These are phyloP conservation scores for Agaricus sinodeliciosus DNA, from an alignment of 768 basidiomycete species.

Conservation along the genomic window DNA sequence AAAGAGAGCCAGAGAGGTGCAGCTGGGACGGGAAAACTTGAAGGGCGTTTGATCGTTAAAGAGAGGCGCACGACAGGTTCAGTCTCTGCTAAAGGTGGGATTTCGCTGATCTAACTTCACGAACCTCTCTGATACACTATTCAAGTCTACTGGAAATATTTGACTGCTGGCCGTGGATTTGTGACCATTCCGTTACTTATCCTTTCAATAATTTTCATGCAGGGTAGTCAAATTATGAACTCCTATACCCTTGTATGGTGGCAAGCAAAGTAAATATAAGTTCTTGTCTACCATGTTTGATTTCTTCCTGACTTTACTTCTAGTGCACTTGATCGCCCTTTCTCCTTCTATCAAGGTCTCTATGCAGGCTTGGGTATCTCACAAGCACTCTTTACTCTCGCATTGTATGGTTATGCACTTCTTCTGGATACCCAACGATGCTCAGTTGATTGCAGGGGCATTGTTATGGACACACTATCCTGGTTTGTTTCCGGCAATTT, in stretches of 20 bases:
- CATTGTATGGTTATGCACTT: constrained; percentile 33
- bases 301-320: background rate
- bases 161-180: constrained; percentile 46
- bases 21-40: constrained; percentile 53
- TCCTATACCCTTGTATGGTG: constrained; percentile 70
- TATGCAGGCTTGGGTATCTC: constrained; percentile 58
- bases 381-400: constrained; percentile 50
- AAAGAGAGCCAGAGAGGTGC: constrained; percentile 8
- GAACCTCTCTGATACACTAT: background rate
- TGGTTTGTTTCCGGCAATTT: constrained; percentile 56
- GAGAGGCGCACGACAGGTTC: constrained; percentile 65
- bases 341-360: constrained; percentile 57
- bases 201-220: constrained; percentile 48
- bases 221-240: constrained; percentile 53
- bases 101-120: background rate
- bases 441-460: constrained; percentile 29
- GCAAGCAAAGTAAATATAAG: constrained; percentile 46
- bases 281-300: background rate
- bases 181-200: constrained; percentile 46
- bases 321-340: constrained; percentile 40
- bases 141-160: constrained; percentile 55
- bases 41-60: constrained; percentile 59
- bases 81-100: constrained; percentile 39
- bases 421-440: background rate
- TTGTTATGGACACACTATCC: constrained; percentile 48